Evolutionary conservation across 805 yeast genomes (phyloP), one percentile per base, ranked within the genome.

Genomic region (Cyberlindnera amylophila): DNA sequence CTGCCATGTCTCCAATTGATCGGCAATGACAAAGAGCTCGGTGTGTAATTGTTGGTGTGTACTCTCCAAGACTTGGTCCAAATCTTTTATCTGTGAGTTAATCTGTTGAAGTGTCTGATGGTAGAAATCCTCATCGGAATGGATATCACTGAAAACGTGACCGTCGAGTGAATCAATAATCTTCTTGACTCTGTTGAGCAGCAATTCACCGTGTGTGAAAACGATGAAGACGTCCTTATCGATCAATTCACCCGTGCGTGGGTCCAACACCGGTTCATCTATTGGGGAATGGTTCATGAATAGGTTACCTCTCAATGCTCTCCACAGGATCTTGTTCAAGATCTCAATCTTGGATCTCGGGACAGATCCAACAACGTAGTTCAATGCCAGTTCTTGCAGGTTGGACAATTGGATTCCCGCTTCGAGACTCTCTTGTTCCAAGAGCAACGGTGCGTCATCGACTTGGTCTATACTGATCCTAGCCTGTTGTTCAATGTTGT

Each of bases 141-240:
- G 65, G 26, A 85, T 80, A 33, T 75, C 72, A 59, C 79, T 85
- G 33, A 35, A 49, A 19, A 88, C 70, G 48, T 74, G 78, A 7
- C 96, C 96, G 55, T 89, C 96, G 52, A 93, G 73, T 1, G 98
- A 87, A 57, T 89, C 96, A 47, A 95, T 79, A 44, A 95, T 87
- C 60, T 81, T 84, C 57, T 74, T 78, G 38, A 90, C 86, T 61
- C 91, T 79, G 47, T 77, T 71, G 40, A 83, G 62, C 44, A 93
- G 72, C 48, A 83, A 66, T 29, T 77, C 69, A 58, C 99, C 99
- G 65, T 95, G 98, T 16, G 97, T 85, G 57, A 90, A 90, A 30
- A 91, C 81, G 47, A 95, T 79, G 58, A 93, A 90, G 36, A 88
- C 82, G 59, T 82, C 85, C 62, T 91, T 91, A 50, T 77, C 81